These are phyloP conservation scores for Mesembryanthemum crystallinum DNA, from an alignment of 148 eudicot genomes.

Conservation along the genomic window DNA sequence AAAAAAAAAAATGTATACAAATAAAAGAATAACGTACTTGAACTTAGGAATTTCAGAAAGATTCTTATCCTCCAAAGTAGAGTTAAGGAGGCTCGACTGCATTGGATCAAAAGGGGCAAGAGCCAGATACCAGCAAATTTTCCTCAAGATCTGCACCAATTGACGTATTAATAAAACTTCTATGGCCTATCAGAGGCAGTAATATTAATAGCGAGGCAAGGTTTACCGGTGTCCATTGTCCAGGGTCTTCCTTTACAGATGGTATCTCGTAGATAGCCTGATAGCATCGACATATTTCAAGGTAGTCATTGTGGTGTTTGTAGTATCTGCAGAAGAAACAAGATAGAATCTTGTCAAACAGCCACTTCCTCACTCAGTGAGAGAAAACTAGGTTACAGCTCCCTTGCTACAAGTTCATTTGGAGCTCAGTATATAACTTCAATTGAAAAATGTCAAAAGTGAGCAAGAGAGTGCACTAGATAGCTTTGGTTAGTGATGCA, in stretches of 20 bases:
- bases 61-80: constrained; percentile 92
- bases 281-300: constrained; percentile 83
- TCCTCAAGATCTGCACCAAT: constrained; percentile 62
- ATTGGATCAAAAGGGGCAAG: constrained; percentile 90
- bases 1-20: neutral
- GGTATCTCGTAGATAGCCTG: constrained; percentile 86
- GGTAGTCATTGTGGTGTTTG: constrained; percentile 75
- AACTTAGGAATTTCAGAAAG: constrained; percentile 83
- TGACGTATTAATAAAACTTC: neutral
- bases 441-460: neutral
- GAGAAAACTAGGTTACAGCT: neutral
- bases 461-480: neutral
- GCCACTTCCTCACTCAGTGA: neutral
- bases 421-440: neutral
- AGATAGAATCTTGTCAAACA: neutral
- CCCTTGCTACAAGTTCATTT: neutral
- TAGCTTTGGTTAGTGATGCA: neutral
- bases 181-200: neutral
- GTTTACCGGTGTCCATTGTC: constrained; percentile 74
- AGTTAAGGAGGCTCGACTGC: constrained; percentile 94
- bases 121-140: constrained; percentile 91
- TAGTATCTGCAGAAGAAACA: constrained; percentile 44
- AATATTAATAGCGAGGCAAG: neutral
- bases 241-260: constrained; percentile 69
- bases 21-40: constrained; percentile 39